phyloP scores from a whole-genome alignment of 352 stramenopile species.

The Phytopythium helicoides region DNA sequence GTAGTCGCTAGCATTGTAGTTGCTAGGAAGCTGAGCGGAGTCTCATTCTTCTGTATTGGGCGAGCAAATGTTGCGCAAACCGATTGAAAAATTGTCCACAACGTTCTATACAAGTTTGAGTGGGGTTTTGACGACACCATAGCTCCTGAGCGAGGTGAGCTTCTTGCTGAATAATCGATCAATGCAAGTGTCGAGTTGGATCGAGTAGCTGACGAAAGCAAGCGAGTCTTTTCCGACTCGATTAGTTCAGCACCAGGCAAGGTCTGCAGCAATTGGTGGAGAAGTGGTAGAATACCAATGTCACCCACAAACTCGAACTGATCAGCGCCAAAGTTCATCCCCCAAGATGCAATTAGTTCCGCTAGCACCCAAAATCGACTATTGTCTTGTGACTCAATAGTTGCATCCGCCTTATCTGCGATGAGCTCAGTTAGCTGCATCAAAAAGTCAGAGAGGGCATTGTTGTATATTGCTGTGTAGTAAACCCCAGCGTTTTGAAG shows the following conservation, averaged over 20 bases:
- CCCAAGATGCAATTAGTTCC: constrained; percentile 38
- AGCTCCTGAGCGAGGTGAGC: too few relatives aligned
- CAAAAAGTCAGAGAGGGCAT: constrained; percentile 27
- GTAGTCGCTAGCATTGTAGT: background rate
- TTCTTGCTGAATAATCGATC: background rate
- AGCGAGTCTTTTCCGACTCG: background rate
- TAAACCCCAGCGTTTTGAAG: constrained; percentile 22
- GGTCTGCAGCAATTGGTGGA: constrained; percentile 28
- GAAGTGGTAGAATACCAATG: constrained; percentile 34
- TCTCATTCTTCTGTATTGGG: constrained; percentile 3
- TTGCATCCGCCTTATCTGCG: constrained; percentile 20
- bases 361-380: constrained; percentile 24
- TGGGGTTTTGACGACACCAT: constrained; percentile 8
- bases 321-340: constrained; percentile 27
- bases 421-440: constrained; percentile 35
- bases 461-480: constrained; percentile 31
- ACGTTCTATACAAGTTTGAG: constrained; percentile 16
- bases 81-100: constrained; percentile 38
- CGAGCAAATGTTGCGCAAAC: constrained; percentile 46
- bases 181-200: background rate
- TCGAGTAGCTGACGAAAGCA: background rate
- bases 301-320: constrained; percentile 57
- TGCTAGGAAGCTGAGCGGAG: background rate
- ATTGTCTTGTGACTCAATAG: constrained; percentile 11
- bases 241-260: constrained; percentile 8